phyloP scores from a whole-genome alignment of 1,139 yeast species.

The Schizosaccharomyces versatilis region DNA sequence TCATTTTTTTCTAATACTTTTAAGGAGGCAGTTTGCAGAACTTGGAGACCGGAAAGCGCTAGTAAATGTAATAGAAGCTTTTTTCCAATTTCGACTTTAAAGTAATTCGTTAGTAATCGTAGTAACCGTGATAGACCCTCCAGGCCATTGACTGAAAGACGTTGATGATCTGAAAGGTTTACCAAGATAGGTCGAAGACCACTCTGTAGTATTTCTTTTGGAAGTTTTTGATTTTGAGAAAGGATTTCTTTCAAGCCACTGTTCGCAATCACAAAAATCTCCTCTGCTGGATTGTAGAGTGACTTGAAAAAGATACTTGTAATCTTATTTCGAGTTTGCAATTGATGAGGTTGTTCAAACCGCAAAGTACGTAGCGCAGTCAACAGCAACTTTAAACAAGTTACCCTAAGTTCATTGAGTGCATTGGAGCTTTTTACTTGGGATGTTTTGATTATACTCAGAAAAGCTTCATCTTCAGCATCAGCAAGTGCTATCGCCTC shows the following conservation, averaged over 20 bases:
- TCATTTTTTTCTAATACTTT: constrained; percentile 42
- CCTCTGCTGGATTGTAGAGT: constrained; percentile 61
- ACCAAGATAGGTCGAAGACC: constrained; percentile 88
- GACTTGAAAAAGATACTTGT: constrained; percentile 90
- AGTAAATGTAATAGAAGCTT: constrained; percentile 77
- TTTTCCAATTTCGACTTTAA: constrained; percentile 89
- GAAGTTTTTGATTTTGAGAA: constrained; percentile 69
- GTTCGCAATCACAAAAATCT: constrained; percentile 83
- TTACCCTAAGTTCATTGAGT: constrained; percentile 67
- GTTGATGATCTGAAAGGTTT: constrained; percentile 83
- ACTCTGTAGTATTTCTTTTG: constrained; percentile 77
- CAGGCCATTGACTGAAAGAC: constrained; percentile 68
- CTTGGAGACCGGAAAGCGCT: constrained; percentile 52
- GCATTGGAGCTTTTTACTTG: constrained; percentile 81
- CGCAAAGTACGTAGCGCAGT: constrained; percentile 66
- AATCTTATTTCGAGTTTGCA: constrained; percentile 63
- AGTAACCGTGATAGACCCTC: constrained; percentile 76
- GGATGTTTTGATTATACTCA: constrained; percentile 62
- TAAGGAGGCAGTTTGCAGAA: neutral
- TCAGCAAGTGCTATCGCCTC: constrained; percentile 90
- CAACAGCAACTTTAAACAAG: constrained; percentile 65
- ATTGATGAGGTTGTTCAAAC: constrained; percentile 36
- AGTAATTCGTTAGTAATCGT: constrained; percentile 72
- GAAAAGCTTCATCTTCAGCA: constrained; percentile 89
- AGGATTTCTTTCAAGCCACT: constrained; percentile 65